Evolutionary conservation across 1,284 basidiomycete genomes (phyloP), one percentile per base, ranked within the genome.

Genomic region (Cutaneotrichosporon curvatum): DNA sequence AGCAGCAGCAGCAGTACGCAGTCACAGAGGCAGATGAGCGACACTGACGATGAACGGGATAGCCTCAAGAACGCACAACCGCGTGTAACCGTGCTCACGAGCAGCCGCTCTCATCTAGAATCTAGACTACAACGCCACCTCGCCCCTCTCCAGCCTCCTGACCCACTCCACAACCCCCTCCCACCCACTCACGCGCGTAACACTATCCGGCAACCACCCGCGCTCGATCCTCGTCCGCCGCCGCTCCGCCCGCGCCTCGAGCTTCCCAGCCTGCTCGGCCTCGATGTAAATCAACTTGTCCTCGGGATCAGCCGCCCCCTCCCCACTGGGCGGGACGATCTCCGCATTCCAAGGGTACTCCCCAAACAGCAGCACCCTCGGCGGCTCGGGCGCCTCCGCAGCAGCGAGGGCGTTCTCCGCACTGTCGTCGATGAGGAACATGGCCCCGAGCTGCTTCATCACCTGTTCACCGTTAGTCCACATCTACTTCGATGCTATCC

Each of bases 341-440:
- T 76, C 60, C 72, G 60, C 74, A 66, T 85, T 86, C 85, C 85
- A 88, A 43, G 79, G 74, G 58, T 86, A 85, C 38, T 78, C 70
- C n/a, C 85, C 85, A 56, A 87, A 87, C 6, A 88, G 74, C 30
- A 87, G 70, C n/a, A 83, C 81, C 2, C 75, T 78, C 14, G 78
- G 67, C 1, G 73, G 72, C 15, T 70, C 63, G 7, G 54, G 40
- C 8, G 60, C 62, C 9, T 45, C 73, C 0, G 75, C 75, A 50
- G 80, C 80, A 46, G 80, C 76, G 12, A 84, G 58, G 15, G 82
- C 82, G 65, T 88, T 87, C 67, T 87, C 85, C 30, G 81, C 64
- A 4, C 83, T 85, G 70, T 88, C 85, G 70, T 88, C 85, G 48
- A 87, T 80, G 41, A 87, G 71, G 33, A 87, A 65, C 38, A 76